Conservation (phyloP, 2,329 filamentous ascomycete genomes). For the Amauroascus niger region DNA sequence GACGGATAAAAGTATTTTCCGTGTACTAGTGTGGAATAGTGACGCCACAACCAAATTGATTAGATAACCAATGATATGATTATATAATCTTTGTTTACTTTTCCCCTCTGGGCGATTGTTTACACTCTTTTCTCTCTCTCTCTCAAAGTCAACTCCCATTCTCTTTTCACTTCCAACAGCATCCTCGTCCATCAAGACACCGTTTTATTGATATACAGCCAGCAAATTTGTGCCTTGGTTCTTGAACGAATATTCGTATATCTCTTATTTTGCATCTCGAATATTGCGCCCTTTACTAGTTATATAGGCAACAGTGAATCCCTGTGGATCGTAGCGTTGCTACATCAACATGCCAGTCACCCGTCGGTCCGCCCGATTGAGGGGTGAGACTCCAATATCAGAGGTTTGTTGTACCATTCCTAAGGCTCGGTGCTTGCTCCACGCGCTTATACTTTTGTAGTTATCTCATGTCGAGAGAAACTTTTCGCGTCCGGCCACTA, state of each 20-base stretch:
- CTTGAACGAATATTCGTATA: neutral
- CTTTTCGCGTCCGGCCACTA: constrained; percentile 20
- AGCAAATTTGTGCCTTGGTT: neutral
- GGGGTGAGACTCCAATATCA: constrained; percentile 23
- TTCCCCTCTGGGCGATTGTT: neutral
- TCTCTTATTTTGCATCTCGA: neutral
- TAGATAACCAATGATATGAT: too few species aligned
- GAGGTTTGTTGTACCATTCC: constrained; percentile 25
- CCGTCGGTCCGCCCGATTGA: constrained; percentile 35
- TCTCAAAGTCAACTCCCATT: too few species aligned
- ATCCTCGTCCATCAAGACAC: neutral
- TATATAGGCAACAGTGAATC: too few species aligned
- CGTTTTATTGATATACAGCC: neutral
- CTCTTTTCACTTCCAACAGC: neutral
- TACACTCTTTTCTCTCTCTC: neutral
- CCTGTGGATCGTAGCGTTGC: constrained; percentile 2
- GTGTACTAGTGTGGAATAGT: too few species aligned
- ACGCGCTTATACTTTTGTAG: neutral
- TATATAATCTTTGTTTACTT: constrained; percentile 9
- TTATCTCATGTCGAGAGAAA: neutral
- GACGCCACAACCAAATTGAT: too few species aligned
- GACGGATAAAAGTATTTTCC: too few species aligned
- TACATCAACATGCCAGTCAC: constrained; percentile 20
- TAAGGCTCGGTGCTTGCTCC: neutral
- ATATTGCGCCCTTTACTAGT: neutral